Conservation (phyloP, 176 grass and related monocot species). For the Oryza meyeriana region DNA sequence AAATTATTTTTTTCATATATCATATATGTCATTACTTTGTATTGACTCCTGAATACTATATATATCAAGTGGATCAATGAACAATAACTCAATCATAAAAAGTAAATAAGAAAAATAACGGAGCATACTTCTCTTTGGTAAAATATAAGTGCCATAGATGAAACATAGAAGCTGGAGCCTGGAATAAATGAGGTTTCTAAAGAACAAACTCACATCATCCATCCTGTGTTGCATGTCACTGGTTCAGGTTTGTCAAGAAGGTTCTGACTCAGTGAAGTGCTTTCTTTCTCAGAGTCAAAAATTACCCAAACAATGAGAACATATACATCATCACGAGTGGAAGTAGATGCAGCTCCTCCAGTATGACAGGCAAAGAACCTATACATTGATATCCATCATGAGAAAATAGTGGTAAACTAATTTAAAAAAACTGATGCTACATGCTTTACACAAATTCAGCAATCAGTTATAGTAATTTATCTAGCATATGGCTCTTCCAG, state of each 20-base stretch:
- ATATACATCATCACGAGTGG: not conserved
- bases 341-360: not conserved
- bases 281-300: not conserved
- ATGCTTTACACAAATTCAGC: not conserved
- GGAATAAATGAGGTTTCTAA: not conserved
- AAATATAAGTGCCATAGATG: not conserved
- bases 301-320: not conserved
- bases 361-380: not conserved
- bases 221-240: not conserved
- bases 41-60: not conserved
- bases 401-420: not conserved
- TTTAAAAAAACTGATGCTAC: not conserved
- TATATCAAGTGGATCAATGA: not conserved
- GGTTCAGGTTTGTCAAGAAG: not conserved
- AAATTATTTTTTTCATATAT: not conserved
- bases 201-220: conserved; percentile 9
- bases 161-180: not conserved
- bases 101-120: not conserved
- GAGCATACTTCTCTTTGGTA: not conserved
- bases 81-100: not conserved
- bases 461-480: not conserved
- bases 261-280: not conserved
- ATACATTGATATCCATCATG: not conserved
- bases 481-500: not conserved
- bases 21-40: not conserved